phyloP scores from a whole-genome alignment of 23 red algal species.

The Chondrus crispus region DNA sequence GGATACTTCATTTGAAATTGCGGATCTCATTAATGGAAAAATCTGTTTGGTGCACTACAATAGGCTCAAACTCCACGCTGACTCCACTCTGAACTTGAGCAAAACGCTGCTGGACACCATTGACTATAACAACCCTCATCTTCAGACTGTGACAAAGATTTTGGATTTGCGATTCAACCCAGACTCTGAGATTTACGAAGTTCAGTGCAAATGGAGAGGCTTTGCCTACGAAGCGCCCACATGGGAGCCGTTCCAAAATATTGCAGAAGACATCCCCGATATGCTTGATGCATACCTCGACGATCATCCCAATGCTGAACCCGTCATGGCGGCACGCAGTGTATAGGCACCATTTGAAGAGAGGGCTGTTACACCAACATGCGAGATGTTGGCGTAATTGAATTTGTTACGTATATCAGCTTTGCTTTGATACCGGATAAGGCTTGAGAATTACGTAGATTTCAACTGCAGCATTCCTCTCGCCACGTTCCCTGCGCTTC shows the following conservation, averaged over 20 bases:
- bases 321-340: background rate
- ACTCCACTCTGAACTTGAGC: background rate
- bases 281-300: background rate
- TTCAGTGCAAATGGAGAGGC: slow-evolving; percentile 21
- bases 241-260: background rate
- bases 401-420: too few relatives aligned
- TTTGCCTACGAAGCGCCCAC: background rate
- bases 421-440: too few relatives aligned
- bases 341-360: too few relatives aligned
- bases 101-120: background rate
- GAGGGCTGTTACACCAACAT: too few relatives aligned
- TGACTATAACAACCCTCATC: background rate
- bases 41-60: background rate
- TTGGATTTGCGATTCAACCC: background rate
- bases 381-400: too few relatives aligned
- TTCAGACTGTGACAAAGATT: background rate
- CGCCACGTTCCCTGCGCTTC: too few relatives aligned
- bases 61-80: background rate
- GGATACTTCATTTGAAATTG: background rate
- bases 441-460: too few relatives aligned
- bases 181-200: background rate
- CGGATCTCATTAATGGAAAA: background rate
- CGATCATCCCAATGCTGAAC: background rate
- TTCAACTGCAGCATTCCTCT: too few relatives aligned
- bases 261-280: background rate